Conservation (phyloP, 169 alveolate species). For the Plasmodium vinckei region DNA sequence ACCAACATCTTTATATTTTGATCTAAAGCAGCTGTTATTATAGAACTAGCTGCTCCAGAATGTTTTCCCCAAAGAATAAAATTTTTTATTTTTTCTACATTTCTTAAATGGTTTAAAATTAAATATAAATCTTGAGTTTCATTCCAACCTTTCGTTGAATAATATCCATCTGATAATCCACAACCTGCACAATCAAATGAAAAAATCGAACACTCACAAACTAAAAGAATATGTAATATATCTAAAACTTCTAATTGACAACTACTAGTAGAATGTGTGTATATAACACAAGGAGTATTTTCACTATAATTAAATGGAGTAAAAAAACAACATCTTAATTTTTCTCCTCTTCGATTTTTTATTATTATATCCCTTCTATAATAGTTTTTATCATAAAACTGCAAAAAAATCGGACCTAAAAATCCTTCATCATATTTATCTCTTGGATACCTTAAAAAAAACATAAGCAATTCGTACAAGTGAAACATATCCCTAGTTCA, state of each 20-base stretch:
- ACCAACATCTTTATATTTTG: slow-evolving; percentile 64
- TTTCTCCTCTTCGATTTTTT: slow-evolving; percentile 74
- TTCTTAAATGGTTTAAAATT: slow-evolving; percentile 41
- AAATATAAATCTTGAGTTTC: slow-evolving; percentile 61
- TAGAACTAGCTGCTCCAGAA: slow-evolving; percentile 71
- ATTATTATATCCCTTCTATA: slow-evolving; percentile 61
- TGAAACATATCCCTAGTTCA: slow-evolving; percentile 32
- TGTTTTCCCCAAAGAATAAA: slow-evolving; percentile 71
- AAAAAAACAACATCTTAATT: slow-evolving; percentile 46
- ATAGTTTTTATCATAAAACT: slow-evolving; percentile 62
- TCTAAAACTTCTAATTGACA: slow-evolving; percentile 70
- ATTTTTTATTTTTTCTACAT: slow-evolving; percentile 69
- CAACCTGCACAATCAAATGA: slow-evolving; percentile 75
- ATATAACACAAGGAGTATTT: slow-evolving; percentile 75
- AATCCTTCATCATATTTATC: slow-evolving; percentile 67
- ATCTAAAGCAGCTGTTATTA: slow-evolving; percentile 56
- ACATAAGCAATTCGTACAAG: slow-evolving; percentile 65
- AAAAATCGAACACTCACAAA: slow-evolving; percentile 70
- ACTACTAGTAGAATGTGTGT: slow-evolving; percentile 66
- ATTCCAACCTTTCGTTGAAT: slow-evolving; percentile 74
- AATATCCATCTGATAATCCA: slow-evolving; percentile 70
- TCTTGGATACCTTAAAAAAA: slow-evolving; percentile 74
- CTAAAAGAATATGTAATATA: slow-evolving; percentile 39
- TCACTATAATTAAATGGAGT: slow-evolving; percentile 72
- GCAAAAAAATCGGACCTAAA: slow-evolving; percentile 72